Conservation (phyloP, 352 stramenopile genomes). For the Blastocystis hominis region DNA sequence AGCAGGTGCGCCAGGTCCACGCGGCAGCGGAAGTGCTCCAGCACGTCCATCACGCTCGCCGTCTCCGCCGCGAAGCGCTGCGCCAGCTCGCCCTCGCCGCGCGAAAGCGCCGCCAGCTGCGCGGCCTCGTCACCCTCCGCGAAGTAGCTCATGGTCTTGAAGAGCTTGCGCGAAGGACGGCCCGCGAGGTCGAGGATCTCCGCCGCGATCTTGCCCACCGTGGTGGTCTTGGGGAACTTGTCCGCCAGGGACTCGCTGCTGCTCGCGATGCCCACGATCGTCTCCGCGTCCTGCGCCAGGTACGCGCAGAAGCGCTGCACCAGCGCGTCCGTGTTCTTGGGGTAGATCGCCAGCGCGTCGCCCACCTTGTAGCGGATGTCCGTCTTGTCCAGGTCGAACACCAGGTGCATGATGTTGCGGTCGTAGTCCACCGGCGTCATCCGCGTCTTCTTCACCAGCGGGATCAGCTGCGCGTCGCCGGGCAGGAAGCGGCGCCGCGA, state of each 20-base stretch:
- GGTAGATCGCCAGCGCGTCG: slow-evolving; percentile 72
- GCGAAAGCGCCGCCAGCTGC: slow-evolving; percentile 40
- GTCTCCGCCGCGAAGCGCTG: slow-evolving; percentile 67
- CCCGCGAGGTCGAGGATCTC: slow-evolving; percentile 74
- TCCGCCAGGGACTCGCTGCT: slow-evolving; percentile 54
- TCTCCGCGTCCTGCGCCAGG: slow-evolving; percentile 69
- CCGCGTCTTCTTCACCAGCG: slow-evolving; percentile 72
- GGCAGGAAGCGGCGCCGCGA: slow-evolving; percentile 66
- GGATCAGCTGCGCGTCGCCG: slow-evolving; percentile 69
- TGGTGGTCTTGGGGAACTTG: slow-evolving; percentile 67
- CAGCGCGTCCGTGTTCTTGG: slow-evolving; percentile 71
- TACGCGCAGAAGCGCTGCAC: slow-evolving; percentile 69
- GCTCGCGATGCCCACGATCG: slow-evolving; percentile 69
- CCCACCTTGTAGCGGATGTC: slow-evolving; percentile 73
- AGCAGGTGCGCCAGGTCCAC: slow-evolving; percentile 69
- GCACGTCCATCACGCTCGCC: slow-evolving; percentile 66
- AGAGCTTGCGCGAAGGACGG: slow-evolving; percentile 73
- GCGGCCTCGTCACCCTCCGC: slow-evolving; percentile 67
- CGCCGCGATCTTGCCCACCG: slow-evolving; percentile 72
- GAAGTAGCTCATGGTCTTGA: slow-evolving; percentile 68
- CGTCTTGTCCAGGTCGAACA: slow-evolving; percentile 74
- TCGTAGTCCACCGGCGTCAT: slow-evolving; percentile 72
- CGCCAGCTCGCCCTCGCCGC: background rate
- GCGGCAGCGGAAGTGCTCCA: slow-evolving; percentile 71
- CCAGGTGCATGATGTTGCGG: slow-evolving; percentile 75